Base-by-base conservation (phyloP, 164 flowering plant species). In the Magnolia changhungtana region DNA sequence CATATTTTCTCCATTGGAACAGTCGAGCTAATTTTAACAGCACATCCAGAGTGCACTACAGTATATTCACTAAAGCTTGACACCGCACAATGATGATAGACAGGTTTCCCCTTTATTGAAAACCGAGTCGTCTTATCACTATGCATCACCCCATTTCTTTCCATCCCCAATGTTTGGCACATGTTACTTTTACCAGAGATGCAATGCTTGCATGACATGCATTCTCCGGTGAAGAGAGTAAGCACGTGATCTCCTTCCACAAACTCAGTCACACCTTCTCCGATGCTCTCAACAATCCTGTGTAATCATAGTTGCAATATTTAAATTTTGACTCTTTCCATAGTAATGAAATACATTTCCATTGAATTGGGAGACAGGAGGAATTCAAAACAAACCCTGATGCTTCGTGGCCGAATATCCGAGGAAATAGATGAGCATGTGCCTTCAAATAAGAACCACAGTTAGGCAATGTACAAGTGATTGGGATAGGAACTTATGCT, bases 401-500 rank as follows among this genome's bases (percentile, higher is more conserved):
- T 74, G 99, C 99, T 88, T 96, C 99, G 78, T 96, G 97, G 63
- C 99, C 99, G 77, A 92, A 94, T 73, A 96, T 92, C 73, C 97
- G 91, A 84, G 99, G 99, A 81, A 89, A 94, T 50, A 91, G 66
- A 66, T 78, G 78, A 29, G 88, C 79, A 5, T 76, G 80, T 29
- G 83, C 89, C 99, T 89, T 90, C 80, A 80, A 76, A 59, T 7
- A 66, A 80, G 50, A 7, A 63, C 50, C 52, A 18, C 19, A 50
- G 45, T 70, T n/a, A 49, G 72, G 19, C 18, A 19, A 24, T 23
- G 37, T 24, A 23, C 68, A 65, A 65, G 37, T 9, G 14, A 16
- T 24, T 8, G 24, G 68, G 29, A 18, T 13, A 21, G 29, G 27
- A 24, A 31, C 11, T 68, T 31, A 37, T 14, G 50, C 20, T 31